These are phyloP conservation scores for Lantana camara DNA, from an alignment of 257 asterid genomes.

Conservation along the genomic window DNA sequence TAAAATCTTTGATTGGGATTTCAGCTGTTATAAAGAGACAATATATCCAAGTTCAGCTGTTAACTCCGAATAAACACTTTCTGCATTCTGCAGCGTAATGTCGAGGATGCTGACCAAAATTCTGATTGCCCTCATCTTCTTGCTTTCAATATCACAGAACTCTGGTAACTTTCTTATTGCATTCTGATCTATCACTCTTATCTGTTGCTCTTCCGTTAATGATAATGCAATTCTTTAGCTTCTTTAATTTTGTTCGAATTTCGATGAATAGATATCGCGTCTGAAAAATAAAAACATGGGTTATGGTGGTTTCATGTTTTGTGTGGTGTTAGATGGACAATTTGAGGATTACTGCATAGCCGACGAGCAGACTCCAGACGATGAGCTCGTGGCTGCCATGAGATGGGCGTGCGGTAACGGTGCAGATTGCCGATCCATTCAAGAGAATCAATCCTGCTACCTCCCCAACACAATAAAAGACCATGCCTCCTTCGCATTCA, in stretches of 20 bases:
- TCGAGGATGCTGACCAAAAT: conserved; percentile 31
- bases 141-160: conserved; percentile 33
- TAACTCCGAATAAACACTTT: conserved; percentile 14
- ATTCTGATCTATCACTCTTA: neutral
- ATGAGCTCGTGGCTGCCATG: conserved; percentile 50
- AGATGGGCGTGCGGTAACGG: conserved; percentile 88
- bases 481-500: conserved; percentile 86
- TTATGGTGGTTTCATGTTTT: neutral
- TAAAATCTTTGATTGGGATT: conserved; percentile 5
- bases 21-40: conserved; percentile 3
- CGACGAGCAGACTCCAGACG: conserved; percentile 76
- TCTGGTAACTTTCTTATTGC: conserved; percentile 38
- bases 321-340: conserved; percentile 50
- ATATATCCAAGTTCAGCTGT: neutral
- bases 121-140: conserved; percentile 38
- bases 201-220: too few relatives aligned
- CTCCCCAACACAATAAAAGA: conserved; percentile 55
- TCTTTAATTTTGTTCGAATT: neutral
- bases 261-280: neutral
- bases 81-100: conserved; percentile 18
- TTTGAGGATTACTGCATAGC: conserved; percentile 81
- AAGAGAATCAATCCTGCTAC: conserved; percentile 46
- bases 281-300: neutral
- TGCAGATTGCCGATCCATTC: conserved; percentile 63
- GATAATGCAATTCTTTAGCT: neutral